Conservation (phyloP, 768 basidiomycete genomes). For the Tylopilus intermedius region DNA sequence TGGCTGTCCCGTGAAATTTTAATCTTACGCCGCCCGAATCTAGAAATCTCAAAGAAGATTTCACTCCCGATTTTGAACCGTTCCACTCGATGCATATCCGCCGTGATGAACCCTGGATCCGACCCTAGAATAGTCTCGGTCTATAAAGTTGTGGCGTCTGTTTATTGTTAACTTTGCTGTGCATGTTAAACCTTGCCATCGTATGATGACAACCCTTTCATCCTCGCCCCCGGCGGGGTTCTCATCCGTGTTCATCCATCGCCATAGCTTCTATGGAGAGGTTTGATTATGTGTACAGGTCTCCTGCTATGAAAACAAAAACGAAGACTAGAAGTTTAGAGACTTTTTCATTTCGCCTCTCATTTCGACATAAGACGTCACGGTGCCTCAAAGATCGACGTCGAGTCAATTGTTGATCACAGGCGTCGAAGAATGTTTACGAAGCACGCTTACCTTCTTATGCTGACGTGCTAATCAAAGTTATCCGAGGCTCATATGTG, state of each 20-base stretch:
- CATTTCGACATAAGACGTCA: slow-evolving; percentile 4
- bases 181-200: slow-evolving; percentile 22
- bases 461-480: slow-evolving; percentile 10
- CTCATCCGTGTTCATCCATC: neutral
- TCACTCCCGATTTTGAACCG: slow-evolving; percentile 17
- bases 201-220: neutral
- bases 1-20: slow-evolving; percentile 16
- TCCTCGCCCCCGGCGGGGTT: neutral
- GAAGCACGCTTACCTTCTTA: slow-evolving; percentile 3
- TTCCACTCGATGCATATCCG: slow-evolving; percentile 3
- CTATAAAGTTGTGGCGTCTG: slow-evolving; percentile 11
- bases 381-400: slow-evolving; percentile 13
- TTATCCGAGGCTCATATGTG: neutral
- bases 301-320: neutral
- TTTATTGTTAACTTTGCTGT: slow-evolving; percentile 19
- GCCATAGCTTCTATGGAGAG: neutral
- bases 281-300: too few relatives aligned
- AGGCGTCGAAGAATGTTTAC: slow-evolving; percentile 3
- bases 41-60: slow-evolving; percentile 29
- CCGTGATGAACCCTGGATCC: slow-evolving; percentile 6
- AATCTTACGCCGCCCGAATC: slow-evolving; percentile 25
- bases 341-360: slow-evolving; percentile 10
- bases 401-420: slow-evolving; percentile 6
- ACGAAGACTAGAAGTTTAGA: neutral
- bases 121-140: slow-evolving; percentile 10